Evolutionary conservation across 345 rosid species (phyloP).

Genomic region (Murraya koenigii): DNA sequence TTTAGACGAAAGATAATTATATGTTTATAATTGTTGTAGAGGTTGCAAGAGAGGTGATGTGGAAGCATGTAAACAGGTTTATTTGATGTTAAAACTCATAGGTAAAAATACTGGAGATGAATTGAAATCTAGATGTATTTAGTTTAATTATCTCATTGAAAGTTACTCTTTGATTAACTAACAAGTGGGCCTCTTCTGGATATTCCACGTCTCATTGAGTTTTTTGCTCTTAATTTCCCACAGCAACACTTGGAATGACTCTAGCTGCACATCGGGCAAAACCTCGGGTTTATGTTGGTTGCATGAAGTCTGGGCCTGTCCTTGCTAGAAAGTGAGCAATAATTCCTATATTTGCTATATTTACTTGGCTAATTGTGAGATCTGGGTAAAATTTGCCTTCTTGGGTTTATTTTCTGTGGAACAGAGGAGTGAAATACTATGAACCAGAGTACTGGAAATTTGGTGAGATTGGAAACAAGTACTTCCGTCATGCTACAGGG

Average conservation of each 20-base stretch:
- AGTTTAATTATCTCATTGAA: not conserved
- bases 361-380: not conserved
- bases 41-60: not conserved
- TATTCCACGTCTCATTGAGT: not conserved
- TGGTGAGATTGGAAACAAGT: conserved; percentile 68
- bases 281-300: conserved; percentile 71
- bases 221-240: conserved; percentile 1
- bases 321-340: conserved; percentile 63
- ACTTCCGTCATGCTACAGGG: conserved; percentile 90
- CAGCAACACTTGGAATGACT: conserved; percentile 66
- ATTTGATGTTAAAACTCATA: not conserved
- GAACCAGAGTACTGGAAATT: conserved; percentile 96
- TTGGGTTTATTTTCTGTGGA: conserved; percentile 5
- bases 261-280: conserved; percentile 49
- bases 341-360: not conserved
- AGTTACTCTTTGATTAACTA: not conserved
- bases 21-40: not conserved
- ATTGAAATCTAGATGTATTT: not conserved
- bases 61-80: not conserved
- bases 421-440: conserved; percentile 79
- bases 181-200: not conserved
- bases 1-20: not conserved
- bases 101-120: not conserved
- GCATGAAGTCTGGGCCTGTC: conserved; percentile 98
- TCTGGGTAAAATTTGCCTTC: not conserved